These are phyloP conservation scores for Carnegiea gigantea DNA, from an alignment of 179 eudicot genomes.

Conservation along the genomic window DNA sequence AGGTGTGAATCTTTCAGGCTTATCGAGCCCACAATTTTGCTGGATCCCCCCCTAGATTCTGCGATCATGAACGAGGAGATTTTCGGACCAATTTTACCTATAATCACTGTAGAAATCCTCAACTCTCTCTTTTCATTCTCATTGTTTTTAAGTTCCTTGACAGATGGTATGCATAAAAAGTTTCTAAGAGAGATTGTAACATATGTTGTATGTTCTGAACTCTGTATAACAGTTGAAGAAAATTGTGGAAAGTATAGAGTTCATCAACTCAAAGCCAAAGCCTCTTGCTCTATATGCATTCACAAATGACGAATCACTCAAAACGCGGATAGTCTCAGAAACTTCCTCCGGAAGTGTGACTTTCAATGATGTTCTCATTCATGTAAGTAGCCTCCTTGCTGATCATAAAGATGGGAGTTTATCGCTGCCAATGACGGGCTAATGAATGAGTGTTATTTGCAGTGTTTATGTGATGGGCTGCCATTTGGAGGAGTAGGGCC, in stretches of 20 bases:
- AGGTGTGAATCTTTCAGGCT: conserved; percentile 39
- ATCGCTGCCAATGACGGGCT: too few species aligned
- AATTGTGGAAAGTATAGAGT: conserved; percentile 73
- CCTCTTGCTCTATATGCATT: conserved; percentile 85
- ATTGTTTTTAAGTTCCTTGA: too few species aligned
- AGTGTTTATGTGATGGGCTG: conserved; percentile 69
- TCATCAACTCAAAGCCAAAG: conserved; percentile 70
- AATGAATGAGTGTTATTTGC: conserved; percentile 13
- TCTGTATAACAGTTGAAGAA: conserved; percentile 51
- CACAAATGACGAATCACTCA: conserved; percentile 61
- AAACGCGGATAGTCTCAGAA: conserved; percentile 53
- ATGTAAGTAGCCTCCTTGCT: conserved; percentile 38
- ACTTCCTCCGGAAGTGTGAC: conserved; percentile 87
- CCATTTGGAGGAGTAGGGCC: conserved; percentile 96
- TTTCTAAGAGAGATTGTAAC: too few species aligned
- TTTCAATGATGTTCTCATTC: conserved; percentile 76
- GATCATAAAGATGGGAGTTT: too few species aligned
- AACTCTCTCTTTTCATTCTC: background rate
- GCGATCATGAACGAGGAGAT: conserved; percentile 92
- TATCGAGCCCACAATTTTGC: conserved; percentile 83
- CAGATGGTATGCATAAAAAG: too few species aligned
- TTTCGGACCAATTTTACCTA: conserved; percentile 94
- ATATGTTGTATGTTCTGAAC: background rate
- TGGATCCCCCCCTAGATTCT: conserved; percentile 86
- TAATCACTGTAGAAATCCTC: conserved; percentile 58